A percentile compares a stretch with the other conserved stretches of the same genome.
These are phyloP conservation scores for Parietaria judaica DNA, from an alignment of 306 rosid genomes.

Conservation along the genomic window DNA sequence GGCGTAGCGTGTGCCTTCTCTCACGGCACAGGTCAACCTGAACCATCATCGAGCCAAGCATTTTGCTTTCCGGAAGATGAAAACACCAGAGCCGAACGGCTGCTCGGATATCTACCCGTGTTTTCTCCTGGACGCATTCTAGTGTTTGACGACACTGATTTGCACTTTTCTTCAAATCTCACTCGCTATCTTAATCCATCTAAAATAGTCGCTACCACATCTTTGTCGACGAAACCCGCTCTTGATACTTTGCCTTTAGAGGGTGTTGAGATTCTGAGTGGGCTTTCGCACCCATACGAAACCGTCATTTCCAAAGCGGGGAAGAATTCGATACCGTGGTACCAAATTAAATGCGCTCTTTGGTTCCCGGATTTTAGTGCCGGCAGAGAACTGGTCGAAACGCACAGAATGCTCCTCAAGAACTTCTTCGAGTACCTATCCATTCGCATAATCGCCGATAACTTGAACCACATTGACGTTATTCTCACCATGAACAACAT, in stretches of 20 bases:
- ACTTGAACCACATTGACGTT: slow-evolving; percentile 37
- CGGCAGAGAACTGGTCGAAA: slow-evolving; percentile 36
- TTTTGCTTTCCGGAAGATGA: slow-evolving; percentile 46
- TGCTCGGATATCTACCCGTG: slow-evolving; percentile 38
- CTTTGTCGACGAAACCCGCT: slow-evolving; percentile 32
- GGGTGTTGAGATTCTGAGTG: slow-evolving; percentile 56
- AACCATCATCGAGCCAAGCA: slow-evolving; percentile 24
- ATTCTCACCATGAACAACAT: slow-evolving; percentile 68
- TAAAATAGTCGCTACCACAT: slow-evolving; percentile 55
- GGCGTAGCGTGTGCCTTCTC: slow-evolving; percentile 64
- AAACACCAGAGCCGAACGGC: slow-evolving; percentile 29
- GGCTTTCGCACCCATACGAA: slow-evolving; percentile 50
- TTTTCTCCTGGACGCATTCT: slow-evolving; percentile 45
- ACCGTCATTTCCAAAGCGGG: slow-evolving; percentile 57
- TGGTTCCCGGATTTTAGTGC: slow-evolving; percentile 68
- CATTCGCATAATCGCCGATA: slow-evolving; percentile 55
- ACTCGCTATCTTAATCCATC: slow-evolving; percentile 45
- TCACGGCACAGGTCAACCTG: slow-evolving; percentile 40
- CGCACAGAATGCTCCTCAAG: slow-evolving; percentile 34
- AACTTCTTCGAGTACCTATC: slow-evolving; percentile 61
- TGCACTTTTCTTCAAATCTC: slow-evolving; percentile 41
- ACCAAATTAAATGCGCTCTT: slow-evolving; percentile 42
- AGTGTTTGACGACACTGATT: slow-evolving; percentile 55
- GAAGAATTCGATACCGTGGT: slow-evolving; percentile 52
- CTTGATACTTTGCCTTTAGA: slow-evolving; percentile 37